phyloP scores from a whole-genome alignment of 2,329 filamentous ascomycete species.

The Teratosphaeria gauchensis region DNA sequence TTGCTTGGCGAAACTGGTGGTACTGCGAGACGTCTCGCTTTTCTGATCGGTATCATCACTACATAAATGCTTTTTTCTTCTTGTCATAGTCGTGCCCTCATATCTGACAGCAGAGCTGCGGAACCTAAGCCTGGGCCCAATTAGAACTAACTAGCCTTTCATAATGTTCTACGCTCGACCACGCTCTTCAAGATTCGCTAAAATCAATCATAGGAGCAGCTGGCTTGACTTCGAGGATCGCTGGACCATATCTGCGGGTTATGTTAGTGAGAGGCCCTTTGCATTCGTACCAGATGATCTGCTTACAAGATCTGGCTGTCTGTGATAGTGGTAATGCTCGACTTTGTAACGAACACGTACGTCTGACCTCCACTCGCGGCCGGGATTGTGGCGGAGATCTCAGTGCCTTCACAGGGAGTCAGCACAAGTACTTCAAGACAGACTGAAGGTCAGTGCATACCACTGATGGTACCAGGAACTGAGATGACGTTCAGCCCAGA shows the following conservation, averaged over 20 bases:
- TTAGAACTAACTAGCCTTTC: too few relatives aligned
- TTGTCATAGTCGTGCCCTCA: too few relatives aligned
- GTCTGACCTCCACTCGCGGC: slow-evolving; percentile 8
- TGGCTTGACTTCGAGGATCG: slow-evolving; percentile 12
- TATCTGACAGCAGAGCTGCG: too few relatives aligned
- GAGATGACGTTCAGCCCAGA: slow-evolving; percentile 8
- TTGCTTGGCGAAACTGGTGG: too few relatives aligned
- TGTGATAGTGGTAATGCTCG: slow-evolving; percentile 7
- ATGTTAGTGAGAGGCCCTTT: too few relatives aligned
- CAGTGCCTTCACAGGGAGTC: slow-evolving; percentile 1
- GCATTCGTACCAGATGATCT: too few relatives aligned
- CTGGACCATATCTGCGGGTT: slow-evolving; percentile 3
- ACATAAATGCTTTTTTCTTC: too few relatives aligned
- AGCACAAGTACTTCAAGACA: not conserved
- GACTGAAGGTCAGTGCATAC: slow-evolving; percentile 1
- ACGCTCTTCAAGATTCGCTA: not conserved
- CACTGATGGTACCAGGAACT: slow-evolving; percentile 7
- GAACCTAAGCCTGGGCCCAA: too few relatives aligned
- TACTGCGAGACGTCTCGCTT: too few relatives aligned
- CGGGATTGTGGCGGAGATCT: slow-evolving; percentile 10
- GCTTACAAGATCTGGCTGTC: slow-evolving; percentile 2
- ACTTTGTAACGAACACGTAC: slow-evolving; percentile 13
- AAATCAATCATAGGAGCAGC: slow-evolving; percentile 3
- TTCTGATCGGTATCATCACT: too few relatives aligned
- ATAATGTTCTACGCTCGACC: too few relatives aligned